Base-by-base conservation (phyloP, 2,329 filamentous ascomycete species). In the Stagonosporopsis cucurbitacearum region DNA sequence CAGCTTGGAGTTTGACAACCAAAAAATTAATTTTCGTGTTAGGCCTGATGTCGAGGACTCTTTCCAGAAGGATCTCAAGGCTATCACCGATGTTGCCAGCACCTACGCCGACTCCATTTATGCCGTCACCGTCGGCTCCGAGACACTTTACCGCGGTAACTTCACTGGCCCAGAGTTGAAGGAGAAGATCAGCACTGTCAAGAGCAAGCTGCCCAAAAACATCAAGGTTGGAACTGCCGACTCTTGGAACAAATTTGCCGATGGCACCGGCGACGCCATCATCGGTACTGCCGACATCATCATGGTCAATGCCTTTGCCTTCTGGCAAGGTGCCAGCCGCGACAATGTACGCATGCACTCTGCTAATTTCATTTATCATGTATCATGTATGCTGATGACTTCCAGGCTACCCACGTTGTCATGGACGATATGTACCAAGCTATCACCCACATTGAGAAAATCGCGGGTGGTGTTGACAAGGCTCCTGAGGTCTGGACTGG, bases 231-330 rank as follows among this genome's bases (percentile, higher is more conserved):
- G 88, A 46, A 89, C 86, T 11, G 88, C 88, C 7, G 88, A 91
- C 75, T 86, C 82, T 70, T 91, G 88, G 88, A 90, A 90, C 78
- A 89, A 88, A 75, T 87, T 81, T 68, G 81, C 83, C 42, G 87
- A 90, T 69, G 87, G 87, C 35, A 89, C 87, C 23, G 87, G 84
- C 35, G 84, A 90, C 72, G 79, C 83, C 13, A 77, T 90, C 60
- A 84, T 90, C 66, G 82, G 81, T 42, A 83, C 82, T 47, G 85
- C 88, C 47, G 84, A 83, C 52, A 80, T 90, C 54, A 76, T 87
- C 53, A 78, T 91, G 58, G 80, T 84, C 71, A 90, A 91, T 69
- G 88, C 86, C 23, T 91, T 91, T 71, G 83, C 85, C 28, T 91
- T 89, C 81, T 90, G 88, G 88, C 88, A 91, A 73, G 86, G 83